A percentile compares a stretch with the other conserved stretches of the same genome.
Conservation (phyloP, 768 basidiomycete species). For the Tulasnella sp. region DNA sequence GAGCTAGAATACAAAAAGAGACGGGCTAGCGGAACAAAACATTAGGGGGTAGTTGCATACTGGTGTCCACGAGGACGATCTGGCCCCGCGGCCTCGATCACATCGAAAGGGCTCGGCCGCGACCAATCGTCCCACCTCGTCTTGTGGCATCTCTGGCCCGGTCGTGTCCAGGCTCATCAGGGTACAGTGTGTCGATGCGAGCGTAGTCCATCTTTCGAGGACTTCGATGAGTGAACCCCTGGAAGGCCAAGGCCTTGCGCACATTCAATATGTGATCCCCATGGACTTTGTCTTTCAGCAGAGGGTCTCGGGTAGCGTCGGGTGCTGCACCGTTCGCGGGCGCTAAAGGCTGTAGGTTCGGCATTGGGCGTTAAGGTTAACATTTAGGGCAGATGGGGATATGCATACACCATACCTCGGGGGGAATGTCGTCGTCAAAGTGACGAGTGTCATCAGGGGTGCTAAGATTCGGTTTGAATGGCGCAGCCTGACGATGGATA, state of each 20-base stretch:
- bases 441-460: constrained; percentile 89
- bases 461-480: constrained; percentile 83
- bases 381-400: constrained; percentile 38
- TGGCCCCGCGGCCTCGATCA: constrained; percentile 45
- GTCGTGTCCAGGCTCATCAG: constrained; percentile 53
- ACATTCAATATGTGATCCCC: constrained; percentile 86
- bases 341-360: constrained; percentile 67
- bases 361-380: constrained; percentile 29
- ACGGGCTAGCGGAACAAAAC: constrained; percentile 15
- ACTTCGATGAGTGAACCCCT: constrained; percentile 89
- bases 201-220: constrained; percentile 78
- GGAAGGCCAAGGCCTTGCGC: constrained; percentile 89
- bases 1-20: constrained; percentile 13
- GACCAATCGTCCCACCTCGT: constrained; percentile 63
- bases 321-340: constrained; percentile 83
- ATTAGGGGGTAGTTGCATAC: not conserved
- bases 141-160: constrained; percentile 65
- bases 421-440: constrained; percentile 92
- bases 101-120: constrained; percentile 83
- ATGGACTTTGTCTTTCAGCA: constrained; percentile 82
- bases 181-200: constrained; percentile 60
- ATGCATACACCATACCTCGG: constrained; percentile 63
- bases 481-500: constrained; percentile 80
- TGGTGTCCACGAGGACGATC: not conserved
- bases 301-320: constrained; percentile 85